phyloP scores from a whole-genome alignment of 192 early-diverging fungal genomes.

The Haplosporangium gracile region DNA sequence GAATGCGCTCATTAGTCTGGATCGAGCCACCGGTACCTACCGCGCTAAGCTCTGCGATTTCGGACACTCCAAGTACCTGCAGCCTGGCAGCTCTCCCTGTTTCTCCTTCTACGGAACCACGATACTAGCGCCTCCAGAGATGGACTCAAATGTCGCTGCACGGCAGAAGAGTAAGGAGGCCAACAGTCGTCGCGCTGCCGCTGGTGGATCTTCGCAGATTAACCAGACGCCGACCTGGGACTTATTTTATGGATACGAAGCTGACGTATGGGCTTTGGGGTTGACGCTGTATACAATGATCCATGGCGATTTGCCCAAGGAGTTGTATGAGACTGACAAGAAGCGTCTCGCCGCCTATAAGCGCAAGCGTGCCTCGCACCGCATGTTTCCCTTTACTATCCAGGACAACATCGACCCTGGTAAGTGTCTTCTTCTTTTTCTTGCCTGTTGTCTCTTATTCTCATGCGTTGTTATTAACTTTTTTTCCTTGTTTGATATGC shows the following conservation, averaged over 20 bases:
- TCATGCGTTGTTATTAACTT: neutral
- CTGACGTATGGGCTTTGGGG: constrained; percentile 38
- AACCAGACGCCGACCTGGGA: constrained; percentile 25
- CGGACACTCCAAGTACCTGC: constrained; percentile 37
- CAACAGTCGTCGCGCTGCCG: constrained; percentile 1
- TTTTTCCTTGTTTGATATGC: neutral
- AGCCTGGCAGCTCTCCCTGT: constrained; percentile 17
- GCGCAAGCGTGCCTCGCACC: constrained; percentile 25
- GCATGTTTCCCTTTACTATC: constrained; percentile 39
- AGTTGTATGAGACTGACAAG: constrained; percentile 34
- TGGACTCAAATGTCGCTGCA: constrained; percentile 31
- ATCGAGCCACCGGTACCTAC: constrained; percentile 16
- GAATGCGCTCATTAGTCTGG: constrained; percentile 33
- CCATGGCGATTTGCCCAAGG: constrained; percentile 41
- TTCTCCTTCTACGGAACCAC: constrained; percentile 42
- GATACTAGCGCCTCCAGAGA: constrained; percentile 34
- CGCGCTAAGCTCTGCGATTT: constrained; percentile 43
- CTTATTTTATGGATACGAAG: constrained; percentile 35
- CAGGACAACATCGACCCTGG: constrained; percentile 36
- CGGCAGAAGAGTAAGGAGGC: constrained; percentile 22
- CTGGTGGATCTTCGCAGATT: constrained; percentile 1
- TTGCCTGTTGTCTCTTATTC: neutral
- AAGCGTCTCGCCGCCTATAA: constrained; percentile 34
- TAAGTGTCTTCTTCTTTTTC: neutral
- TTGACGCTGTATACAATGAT: constrained; percentile 42